A percentile compares a stretch with the other conserved stretches of the same genome.
phyloP scores from a whole-genome alignment of 306 rosid genomes.

The Leucaena leucocephala region DNA sequence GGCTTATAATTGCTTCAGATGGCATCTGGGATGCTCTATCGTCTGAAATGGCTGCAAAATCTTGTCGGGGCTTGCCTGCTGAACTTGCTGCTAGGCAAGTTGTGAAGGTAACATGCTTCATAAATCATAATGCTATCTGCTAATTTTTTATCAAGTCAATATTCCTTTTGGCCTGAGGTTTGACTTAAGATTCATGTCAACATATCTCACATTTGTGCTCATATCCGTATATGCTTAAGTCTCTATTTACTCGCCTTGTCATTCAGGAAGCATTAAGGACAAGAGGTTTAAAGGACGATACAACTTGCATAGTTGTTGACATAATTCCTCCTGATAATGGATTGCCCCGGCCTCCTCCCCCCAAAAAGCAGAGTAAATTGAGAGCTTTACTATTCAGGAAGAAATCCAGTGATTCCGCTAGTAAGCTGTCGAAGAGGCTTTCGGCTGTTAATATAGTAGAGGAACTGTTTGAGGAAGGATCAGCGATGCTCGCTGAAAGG shows the following conservation, averaged over 20 bases:
- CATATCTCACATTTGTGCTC: constrained; percentile 7
- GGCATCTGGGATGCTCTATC: constrained; percentile 84
- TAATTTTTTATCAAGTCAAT: constrained; percentile 3
- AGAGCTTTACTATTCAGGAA: constrained; percentile 56
- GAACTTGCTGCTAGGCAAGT: constrained; percentile 82
- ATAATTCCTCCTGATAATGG: constrained; percentile 62
- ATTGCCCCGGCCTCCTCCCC: constrained; percentile 48
- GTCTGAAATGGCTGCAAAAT: constrained; percentile 65
- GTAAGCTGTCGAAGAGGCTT: constrained; percentile 60
- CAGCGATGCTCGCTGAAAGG: constrained; percentile 85
- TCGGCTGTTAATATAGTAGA: constrained; percentile 66
- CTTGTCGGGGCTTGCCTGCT: constrained; percentile 69
- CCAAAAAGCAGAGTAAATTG: constrained; percentile 52
- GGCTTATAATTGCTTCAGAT: constrained; percentile 73
- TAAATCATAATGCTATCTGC: background rate
- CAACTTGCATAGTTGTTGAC: constrained; percentile 74
- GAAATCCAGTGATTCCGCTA: constrained; percentile 48
- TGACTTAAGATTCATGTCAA: constrained; percentile 2
- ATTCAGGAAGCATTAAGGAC: constrained; percentile 62
- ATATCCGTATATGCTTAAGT: too few relatives aligned
- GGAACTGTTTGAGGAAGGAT: constrained; percentile 77
- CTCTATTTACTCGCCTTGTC: constrained; percentile 1
- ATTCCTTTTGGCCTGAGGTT: constrained; percentile 5
- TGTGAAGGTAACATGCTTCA: constrained; percentile 56
- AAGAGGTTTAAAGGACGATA: constrained; percentile 73